Percentiles rank a stretch among this genome's conserved stretches.
Conservation (phyloP, 2,329 filamentous ascomycete genomes). For the Cercospora nicotianae region DNA sequence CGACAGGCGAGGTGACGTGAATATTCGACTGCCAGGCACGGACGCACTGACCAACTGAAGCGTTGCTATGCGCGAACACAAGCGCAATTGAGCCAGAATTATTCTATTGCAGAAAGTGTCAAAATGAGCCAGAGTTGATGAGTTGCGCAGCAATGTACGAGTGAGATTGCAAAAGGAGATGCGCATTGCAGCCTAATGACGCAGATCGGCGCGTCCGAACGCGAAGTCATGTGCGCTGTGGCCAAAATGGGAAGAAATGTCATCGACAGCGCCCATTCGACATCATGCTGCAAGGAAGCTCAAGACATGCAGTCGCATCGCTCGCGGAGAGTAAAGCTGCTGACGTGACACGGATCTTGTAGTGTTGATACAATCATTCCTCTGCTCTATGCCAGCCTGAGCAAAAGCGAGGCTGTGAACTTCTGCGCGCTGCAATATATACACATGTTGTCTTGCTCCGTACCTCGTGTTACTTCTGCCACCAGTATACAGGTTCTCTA, state of each 20-base stretch:
- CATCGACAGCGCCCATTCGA: not conserved
- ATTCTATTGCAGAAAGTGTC: not conserved
- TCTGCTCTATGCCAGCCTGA: slow-evolving; percentile 24
- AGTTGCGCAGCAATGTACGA: not conserved
- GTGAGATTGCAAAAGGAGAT: not conserved
- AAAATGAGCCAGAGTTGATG: not conserved
- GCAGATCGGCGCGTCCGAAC: slow-evolving; percentile 3
- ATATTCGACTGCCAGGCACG: not conserved
- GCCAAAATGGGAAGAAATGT: not conserved
- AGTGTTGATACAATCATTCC: slow-evolving; percentile 27
- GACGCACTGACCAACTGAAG: not conserved
- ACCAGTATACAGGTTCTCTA: slow-evolving; percentile 2
- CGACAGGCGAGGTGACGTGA: not conserved
- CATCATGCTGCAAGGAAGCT: not conserved
- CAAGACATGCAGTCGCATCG: not conserved
- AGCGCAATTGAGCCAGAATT: slow-evolving; percentile 8
- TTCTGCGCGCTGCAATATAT: slow-evolving; percentile 24
- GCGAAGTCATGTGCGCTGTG: slow-evolving; percentile 2
- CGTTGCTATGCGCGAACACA: not conserved
- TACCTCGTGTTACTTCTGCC: not conserved
- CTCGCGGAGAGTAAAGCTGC: not conserved
- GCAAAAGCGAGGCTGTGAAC: slow-evolving; percentile 15
- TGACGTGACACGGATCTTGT: not conserved
- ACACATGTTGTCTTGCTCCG: slow-evolving; percentile 21
- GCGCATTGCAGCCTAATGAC: slow-evolving; percentile 11